phyloP scores from a whole-genome alignment of 208 protist genomes.

The Trypanosoma scelopori region DNA sequence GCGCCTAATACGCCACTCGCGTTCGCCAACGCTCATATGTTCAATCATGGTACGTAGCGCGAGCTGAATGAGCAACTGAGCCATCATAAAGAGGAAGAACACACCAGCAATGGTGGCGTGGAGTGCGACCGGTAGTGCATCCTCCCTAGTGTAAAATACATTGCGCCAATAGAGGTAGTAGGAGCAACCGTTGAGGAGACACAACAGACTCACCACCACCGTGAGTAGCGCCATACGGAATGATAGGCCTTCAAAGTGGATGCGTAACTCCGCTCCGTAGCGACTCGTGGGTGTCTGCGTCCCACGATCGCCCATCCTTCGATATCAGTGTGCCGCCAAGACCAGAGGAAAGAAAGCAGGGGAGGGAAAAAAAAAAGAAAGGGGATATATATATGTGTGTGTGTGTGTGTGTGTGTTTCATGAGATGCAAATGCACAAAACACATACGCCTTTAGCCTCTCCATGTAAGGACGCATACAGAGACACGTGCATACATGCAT shows the following conservation, averaged over 20 bases:
- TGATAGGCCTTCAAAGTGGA: constrained; percentile 27
- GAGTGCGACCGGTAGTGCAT: constrained; percentile 10
- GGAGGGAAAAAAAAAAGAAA: neutral
- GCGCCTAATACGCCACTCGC: constrained; percentile 4
- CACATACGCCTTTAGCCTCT: too few relatives aligned
- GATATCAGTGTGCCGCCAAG: neutral
- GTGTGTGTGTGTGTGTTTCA: neutral
- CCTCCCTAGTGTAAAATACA: neutral
- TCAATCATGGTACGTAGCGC: constrained; percentile 25
- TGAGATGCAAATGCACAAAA: constrained; percentile 1
- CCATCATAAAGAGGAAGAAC: constrained; percentile 20
- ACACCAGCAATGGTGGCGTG: constrained; percentile 16
- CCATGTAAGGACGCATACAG: neutral
- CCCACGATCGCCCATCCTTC: constrained; percentile 4
- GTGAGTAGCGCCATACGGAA: constrained; percentile 7
- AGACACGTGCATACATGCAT: too few relatives aligned
- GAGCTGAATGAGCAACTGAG: constrained; percentile 14
- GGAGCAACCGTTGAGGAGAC: constrained; percentile 32
- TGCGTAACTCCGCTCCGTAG: constrained; percentile 20
- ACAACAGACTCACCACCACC: constrained; percentile 5
- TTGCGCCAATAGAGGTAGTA: constrained; percentile 38
- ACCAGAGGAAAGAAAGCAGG: neutral
- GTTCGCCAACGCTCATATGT: constrained; percentile 6
- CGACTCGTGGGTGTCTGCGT: constrained; percentile 18
- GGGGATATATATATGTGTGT: neutral